These are phyloP conservation scores for Hypoxylon subgilvum DNA, from an alignment of 495 filamentous ascomycete species.

Conservation along the genomic window DNA sequence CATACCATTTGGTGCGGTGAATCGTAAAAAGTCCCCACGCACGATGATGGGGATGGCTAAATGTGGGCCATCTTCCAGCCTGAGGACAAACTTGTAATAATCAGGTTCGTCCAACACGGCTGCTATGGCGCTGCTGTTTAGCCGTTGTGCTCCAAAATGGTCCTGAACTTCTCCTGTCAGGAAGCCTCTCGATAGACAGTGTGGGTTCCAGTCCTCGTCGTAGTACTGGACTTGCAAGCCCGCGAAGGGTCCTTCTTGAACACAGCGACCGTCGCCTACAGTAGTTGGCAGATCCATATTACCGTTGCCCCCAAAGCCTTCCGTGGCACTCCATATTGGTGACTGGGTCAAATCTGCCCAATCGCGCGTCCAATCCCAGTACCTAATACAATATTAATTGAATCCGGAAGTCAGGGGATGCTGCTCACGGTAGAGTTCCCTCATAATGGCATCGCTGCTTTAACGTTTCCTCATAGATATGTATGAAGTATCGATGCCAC, in stretches of 20 bases:
- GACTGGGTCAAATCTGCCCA: too few species aligned
- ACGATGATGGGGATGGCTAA: conserved; percentile 7
- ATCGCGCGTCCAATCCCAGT: too few species aligned
- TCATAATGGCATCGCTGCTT: too few species aligned
- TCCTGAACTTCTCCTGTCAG: not conserved
- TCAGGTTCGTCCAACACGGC: not conserved
- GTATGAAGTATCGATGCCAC: too few species aligned
- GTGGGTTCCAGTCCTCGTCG: conserved; percentile 7
- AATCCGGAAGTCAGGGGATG: too few species aligned
- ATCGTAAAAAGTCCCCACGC: conserved; percentile 7
- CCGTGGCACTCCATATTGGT: too few species aligned
- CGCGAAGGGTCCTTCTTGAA: conserved; percentile 13
- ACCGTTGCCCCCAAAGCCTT: too few species aligned
- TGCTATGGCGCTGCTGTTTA: not conserved
- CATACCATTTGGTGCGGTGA: conserved; percentile 19
- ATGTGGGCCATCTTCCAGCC: conserved; percentile 9
- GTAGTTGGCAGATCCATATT: too few species aligned
- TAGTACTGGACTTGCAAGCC: conserved; percentile 18
- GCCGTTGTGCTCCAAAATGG: conserved; percentile 12
- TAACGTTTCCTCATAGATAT: too few species aligned
- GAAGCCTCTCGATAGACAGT: conserved; percentile 11
- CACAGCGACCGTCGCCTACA: conserved; percentile 1
- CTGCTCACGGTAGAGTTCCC: too few species aligned
- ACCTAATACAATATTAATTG: too few species aligned
- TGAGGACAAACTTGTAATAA: not conserved